A percentile compares a stretch with the other conserved stretches of the same genome.
These are phyloP conservation scores for Cryptococcus floricola DNA, from an alignment of 1,284 basidiomycete genomes.

Conservation along the genomic window DNA sequence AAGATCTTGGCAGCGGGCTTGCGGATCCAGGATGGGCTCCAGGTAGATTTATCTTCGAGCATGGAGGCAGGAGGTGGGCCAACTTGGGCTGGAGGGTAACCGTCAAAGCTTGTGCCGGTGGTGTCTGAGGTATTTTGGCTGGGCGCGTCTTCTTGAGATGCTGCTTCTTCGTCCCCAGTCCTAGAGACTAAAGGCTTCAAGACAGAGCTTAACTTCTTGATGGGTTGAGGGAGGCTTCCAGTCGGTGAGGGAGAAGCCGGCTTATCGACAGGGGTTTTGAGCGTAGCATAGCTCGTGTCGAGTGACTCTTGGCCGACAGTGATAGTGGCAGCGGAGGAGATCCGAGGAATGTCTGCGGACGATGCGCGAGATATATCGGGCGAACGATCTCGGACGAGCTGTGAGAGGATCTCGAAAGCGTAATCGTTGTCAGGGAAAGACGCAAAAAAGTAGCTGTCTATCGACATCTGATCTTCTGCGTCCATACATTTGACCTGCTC, in stretches of 20 bases:
- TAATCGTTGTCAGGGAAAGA: slow-evolving; percentile 76
- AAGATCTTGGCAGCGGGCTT: slow-evolving; percentile 39
- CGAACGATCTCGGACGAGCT: slow-evolving; percentile 58
- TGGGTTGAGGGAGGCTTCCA: slow-evolving; percentile 21
- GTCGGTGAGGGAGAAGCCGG: neutral
- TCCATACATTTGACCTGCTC: slow-evolving; percentile 75
- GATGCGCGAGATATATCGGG: slow-evolving; percentile 37
- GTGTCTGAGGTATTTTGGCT: too few relatives aligned
- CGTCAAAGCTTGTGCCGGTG: slow-evolving; percentile 13
- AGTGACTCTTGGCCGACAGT: slow-evolving; percentile 7
- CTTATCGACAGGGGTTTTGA: slow-evolving; percentile 4
- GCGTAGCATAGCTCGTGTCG: slow-evolving; percentile 15
- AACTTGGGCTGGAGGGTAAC: slow-evolving; percentile 39
- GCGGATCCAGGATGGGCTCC: slow-evolving; percentile 36
- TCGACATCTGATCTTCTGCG: slow-evolving; percentile 65
- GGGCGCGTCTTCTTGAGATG: neutral
- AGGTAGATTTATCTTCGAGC: slow-evolving; percentile 19
- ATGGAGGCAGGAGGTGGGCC: slow-evolving; percentile 34
- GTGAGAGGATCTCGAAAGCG: slow-evolving; percentile 71
- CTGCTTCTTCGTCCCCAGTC: slow-evolving; percentile 7
- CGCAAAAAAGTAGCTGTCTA: slow-evolving; percentile 79
- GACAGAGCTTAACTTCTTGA: slow-evolving; percentile 28
- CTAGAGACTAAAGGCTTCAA: slow-evolving; percentile 28
- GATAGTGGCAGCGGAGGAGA: slow-evolving; percentile 24
- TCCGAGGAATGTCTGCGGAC: slow-evolving; percentile 21